These are phyloP conservation scores for Closterium sp. DNA, from an alignment of 139 green algal genomes.

Conservation along the genomic window DNA sequence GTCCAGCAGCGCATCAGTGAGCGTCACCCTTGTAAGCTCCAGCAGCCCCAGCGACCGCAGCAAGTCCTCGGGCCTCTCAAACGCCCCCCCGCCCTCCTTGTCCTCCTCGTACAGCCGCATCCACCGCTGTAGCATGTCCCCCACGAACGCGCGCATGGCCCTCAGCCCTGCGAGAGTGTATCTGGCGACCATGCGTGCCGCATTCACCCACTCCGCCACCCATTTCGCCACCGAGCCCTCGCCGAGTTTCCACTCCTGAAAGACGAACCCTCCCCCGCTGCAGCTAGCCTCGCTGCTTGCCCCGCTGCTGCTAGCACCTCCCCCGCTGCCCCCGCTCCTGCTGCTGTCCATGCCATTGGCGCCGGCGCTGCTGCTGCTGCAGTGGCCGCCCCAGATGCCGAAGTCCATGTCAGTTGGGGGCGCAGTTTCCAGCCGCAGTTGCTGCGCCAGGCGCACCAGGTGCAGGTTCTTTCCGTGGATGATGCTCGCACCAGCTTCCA, in stretches of 20 bases:
- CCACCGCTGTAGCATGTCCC: constrained; percentile 12
- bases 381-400: constrained; percentile 20
- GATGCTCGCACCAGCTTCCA: constrained; percentile 23
- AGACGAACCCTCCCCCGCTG: constrained; percentile 16
- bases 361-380: not conserved
- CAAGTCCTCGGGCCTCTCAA: constrained; percentile 8
- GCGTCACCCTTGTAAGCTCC: constrained; percentile 15
- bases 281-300: not conserved
- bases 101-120: constrained; percentile 30
- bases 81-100: constrained; percentile 3
- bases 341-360: not conserved
- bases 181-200: not conserved
- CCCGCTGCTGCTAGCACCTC: too few species aligned
- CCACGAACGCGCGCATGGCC: constrained; percentile 4
- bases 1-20: constrained; percentile 19
- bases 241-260: constrained; percentile 4
- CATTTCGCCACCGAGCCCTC: not conserved
- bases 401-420: not conserved
- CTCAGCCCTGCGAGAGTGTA: not conserved
- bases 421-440: not conserved
- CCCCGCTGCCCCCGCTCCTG: not conserved
- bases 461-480: constrained; percentile 38
- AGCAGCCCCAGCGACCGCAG: constrained; percentile 21
- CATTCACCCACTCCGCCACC: not conserved
- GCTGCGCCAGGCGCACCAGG: constrained; percentile 21